These are phyloP conservation scores for Quercus dentata DNA, from an alignment of 306 rosid species.

Conservation along the genomic window DNA sequence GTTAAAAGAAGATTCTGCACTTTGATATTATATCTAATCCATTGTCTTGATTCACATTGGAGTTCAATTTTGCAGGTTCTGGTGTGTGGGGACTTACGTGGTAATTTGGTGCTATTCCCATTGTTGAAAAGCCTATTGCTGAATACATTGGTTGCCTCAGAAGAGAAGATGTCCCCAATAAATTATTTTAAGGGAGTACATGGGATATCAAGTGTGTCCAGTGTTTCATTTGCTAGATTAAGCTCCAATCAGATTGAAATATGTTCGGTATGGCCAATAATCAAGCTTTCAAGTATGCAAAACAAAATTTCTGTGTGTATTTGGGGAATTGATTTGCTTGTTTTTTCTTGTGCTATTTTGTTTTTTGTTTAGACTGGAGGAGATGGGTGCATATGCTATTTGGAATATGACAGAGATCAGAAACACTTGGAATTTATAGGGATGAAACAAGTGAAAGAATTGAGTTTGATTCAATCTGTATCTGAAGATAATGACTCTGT, in stretches of 20 bases:
- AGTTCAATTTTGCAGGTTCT: conserved; percentile 51
- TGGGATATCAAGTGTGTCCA: conserved; percentile 88
- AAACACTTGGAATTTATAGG: conserved; percentile 76
- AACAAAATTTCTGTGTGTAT: background rate
- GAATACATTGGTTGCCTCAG: conserved; percentile 32
- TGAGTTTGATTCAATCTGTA: conserved; percentile 68
- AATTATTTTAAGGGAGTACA: conserved; percentile 87
- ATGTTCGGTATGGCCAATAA: conserved; percentile 55
- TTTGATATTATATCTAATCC: background rate
- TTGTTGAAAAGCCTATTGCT: conserved; percentile 43
- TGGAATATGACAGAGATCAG: conserved; percentile 65
- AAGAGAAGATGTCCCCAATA: conserved; percentile 45
- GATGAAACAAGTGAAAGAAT: conserved; percentile 92
- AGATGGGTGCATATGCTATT: conserved; percentile 89
- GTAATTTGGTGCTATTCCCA: conserved; percentile 82
- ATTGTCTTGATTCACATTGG: background rate
- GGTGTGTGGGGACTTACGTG: conserved; percentile 91
- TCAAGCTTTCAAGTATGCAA: conserved; percentile 11
- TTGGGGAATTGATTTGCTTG: conserved; percentile 6
- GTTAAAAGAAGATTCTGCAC: background rate
- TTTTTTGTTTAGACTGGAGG: conserved; percentile 79
- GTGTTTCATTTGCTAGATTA: conserved; percentile 48
- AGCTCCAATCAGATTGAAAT: conserved; percentile 55
- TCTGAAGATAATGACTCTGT: conserved; percentile 35
- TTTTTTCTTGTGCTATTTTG: conserved; percentile 14